phyloP scores from a whole-genome alignment of 306 rosid genomes.

The Ochetophila trinervis region DNA sequence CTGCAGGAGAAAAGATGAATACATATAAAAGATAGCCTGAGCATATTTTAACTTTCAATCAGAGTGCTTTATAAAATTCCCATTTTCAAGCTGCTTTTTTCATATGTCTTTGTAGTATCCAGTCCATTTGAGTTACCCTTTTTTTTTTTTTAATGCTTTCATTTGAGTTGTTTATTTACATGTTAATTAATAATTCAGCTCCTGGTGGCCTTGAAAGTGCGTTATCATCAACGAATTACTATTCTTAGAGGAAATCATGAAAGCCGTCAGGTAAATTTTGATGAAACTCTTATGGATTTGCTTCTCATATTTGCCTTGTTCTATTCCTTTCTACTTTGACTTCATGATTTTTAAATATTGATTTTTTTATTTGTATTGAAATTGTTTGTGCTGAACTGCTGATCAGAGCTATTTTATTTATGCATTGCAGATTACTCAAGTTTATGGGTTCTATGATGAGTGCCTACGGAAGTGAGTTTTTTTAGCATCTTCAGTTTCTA shows the following conservation, averaged over 20 bases:
- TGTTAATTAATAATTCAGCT: constrained; percentile 53
- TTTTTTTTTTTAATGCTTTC: not conserved
- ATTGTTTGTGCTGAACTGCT: constrained; percentile 13
- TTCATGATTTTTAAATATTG: not conserved
- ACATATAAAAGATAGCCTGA: too few relatives aligned
- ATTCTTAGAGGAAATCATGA: constrained; percentile 98
- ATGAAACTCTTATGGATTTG: not conserved
- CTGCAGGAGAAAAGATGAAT: too few relatives aligned
- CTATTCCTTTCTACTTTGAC: not conserved
- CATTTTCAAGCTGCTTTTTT: not conserved
- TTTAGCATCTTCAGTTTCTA: constrained; percentile 7
- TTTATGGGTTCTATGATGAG: constrained; percentile 93
- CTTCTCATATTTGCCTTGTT: not conserved
- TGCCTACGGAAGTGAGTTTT: constrained; percentile 89
- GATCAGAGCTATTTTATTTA: constrained; percentile 20
- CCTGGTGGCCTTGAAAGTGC: constrained; percentile 92
- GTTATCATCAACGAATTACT: constrained; percentile 84
- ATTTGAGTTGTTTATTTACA: constrained; percentile 9
- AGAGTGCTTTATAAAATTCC: too few relatives aligned
- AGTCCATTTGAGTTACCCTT: not conserved
- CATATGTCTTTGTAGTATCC: not conserved
- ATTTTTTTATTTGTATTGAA: constrained; percentile 5
- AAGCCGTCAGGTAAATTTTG: constrained; percentile 85
- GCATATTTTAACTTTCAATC: too few relatives aligned
- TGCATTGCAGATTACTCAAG: constrained; percentile 92